Evolutionary conservation across 139 green algal genomes (phyloP), one percentile per base, ranked within the genome.

Genomic region (Haematococcus lacustris): DNA sequence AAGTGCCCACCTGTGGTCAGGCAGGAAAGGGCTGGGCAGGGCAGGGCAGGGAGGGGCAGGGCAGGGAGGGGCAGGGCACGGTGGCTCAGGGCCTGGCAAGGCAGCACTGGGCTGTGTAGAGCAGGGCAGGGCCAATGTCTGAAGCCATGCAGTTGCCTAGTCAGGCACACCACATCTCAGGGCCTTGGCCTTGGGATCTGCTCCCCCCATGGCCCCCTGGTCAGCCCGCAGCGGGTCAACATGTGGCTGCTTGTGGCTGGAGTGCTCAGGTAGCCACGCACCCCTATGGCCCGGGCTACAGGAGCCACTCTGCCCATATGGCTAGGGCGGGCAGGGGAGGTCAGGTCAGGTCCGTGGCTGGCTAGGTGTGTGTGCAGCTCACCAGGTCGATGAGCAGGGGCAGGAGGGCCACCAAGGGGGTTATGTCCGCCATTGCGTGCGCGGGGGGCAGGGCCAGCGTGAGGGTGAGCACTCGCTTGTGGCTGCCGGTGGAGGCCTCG

Each of bases 341-440:
- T 57, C 17, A 57, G 17, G 47, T n/a, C 17, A 57, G 47, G 47
- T 57, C 47, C 13, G 47, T 13, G 21, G 17, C 47, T 57, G 47
- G 17, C 47, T 57, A 13, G 21, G 13, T 13, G 47, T n/a, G 47
- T 21, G 17, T 57, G 13, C 57, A 35, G 57, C 69, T 65, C 53
- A 74, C 66, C n/a, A 79, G 25, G 73, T 85, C 80, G n/a, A 85
- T 81, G 64, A 85, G 76, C 39, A 78, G 39, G 6, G 80, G 80
- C 39, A 85, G 68, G 38, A 80, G 40, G 32, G 69, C 66, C 50
- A 85, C 64, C 34, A 80, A 75, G 5, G 35, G 65, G 25, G 51
- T n/a, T 25, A 85, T 53, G 7, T 73, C 72, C 0, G 63, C 51
- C 80, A 85, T 85, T 5, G 59, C 26, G 0, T 63, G 3, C 2